Percentiles rank a stretch among this genome's conserved stretches.
Conservation (phyloP, 352 stramenopile genomes). For the Globisporangium orthogonon region DNA sequence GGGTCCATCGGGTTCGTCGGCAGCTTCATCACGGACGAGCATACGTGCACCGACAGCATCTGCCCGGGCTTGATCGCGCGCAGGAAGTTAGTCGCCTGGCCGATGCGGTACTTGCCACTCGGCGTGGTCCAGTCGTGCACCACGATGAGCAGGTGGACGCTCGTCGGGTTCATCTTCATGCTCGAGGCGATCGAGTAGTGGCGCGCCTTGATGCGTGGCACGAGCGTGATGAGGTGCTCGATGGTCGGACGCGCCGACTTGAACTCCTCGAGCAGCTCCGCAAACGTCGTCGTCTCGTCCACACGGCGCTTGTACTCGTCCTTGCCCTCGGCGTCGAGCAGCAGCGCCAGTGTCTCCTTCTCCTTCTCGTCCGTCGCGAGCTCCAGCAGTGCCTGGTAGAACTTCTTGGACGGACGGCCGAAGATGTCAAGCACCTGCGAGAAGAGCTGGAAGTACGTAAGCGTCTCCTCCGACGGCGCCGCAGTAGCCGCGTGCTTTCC, state of each 20-base stretch:
- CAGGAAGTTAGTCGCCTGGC: slow-evolving; percentile 63
- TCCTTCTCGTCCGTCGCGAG: slow-evolving; percentile 70
- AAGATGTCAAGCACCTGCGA: slow-evolving; percentile 83
- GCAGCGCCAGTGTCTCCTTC: slow-evolving; percentile 34
- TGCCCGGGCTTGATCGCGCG: slow-evolving; percentile 36
- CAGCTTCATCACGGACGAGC: slow-evolving; percentile 76
- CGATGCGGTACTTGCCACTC: slow-evolving; percentile 54
- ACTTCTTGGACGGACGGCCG: slow-evolving; percentile 75
- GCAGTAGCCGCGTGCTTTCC: slow-evolving; percentile 27
- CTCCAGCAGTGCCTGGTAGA: slow-evolving; percentile 66
- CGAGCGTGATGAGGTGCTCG: slow-evolving; percentile 52
- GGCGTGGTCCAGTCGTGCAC: slow-evolving; percentile 85
- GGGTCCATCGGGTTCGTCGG: slow-evolving; percentile 55
- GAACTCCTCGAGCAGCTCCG: slow-evolving; percentile 75
- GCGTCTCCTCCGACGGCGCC: slow-evolving; percentile 42
- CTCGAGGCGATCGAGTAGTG: slow-evolving; percentile 90
- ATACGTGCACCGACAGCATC: slow-evolving; percentile 59
- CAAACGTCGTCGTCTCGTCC: slow-evolving; percentile 73
- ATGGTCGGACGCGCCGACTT: slow-evolving; percentile 56
- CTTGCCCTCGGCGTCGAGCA: slow-evolving; percentile 69
- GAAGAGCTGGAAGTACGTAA: slow-evolving; percentile 81
- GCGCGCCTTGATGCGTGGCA: slow-evolving; percentile 83
- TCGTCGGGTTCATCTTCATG: slow-evolving; percentile 80
- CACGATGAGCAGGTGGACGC: slow-evolving; percentile 82
- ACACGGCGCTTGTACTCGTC: slow-evolving; percentile 77